Percentiles rank a stretch among this genome's conserved stretches.
Evolutionary conservation across 768 basidiomycete species (phyloP).

Genomic region (Suillus subalutaceus): DNA sequence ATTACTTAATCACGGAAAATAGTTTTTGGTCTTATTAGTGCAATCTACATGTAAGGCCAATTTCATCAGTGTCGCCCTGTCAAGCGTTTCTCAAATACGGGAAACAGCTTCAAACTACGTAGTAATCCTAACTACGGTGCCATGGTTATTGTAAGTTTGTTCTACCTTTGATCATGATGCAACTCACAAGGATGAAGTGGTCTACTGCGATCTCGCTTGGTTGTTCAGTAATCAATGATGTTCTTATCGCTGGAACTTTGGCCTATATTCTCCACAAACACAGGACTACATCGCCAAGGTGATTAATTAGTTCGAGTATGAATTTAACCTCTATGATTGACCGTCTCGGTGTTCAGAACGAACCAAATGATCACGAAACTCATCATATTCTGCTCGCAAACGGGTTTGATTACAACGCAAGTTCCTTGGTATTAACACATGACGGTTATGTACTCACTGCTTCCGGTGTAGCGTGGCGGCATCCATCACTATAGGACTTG

Average conservation of each 20-base stretch:
- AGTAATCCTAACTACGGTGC: neutral
- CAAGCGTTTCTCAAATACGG: neutral
- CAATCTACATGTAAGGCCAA: neutral
- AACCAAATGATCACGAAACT: constrained; percentile 20
- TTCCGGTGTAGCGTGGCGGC: constrained; percentile 18
- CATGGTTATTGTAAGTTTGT: neutral
- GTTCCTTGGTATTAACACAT: neutral
- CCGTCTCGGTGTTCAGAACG: constrained; percentile 13
- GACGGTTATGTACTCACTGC: neutral
- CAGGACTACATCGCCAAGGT: constrained; percentile 19
- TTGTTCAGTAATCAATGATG: constrained; percentile 21
- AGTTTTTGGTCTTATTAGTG: neutral
- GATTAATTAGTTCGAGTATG: neutral
- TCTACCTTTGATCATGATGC: neutral
- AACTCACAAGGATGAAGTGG: constrained; percentile 21
- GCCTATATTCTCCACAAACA: constrained; percentile 18
- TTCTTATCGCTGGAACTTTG: constrained; percentile 26
- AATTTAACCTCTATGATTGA: neutral
- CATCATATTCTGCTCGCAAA: constrained; percentile 25
- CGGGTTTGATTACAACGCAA: constrained; percentile 30
- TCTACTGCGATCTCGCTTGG: constrained; percentile 24
- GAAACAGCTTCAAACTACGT: neutral
- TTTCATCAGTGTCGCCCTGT: neutral
- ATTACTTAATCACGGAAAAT: neutral
- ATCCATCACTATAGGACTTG: constrained; percentile 19